These are phyloP conservation scores for Violaceomyces palustris DNA, from an alignment of 1,284 basidiomycete genomes.

Conservation along the genomic window DNA sequence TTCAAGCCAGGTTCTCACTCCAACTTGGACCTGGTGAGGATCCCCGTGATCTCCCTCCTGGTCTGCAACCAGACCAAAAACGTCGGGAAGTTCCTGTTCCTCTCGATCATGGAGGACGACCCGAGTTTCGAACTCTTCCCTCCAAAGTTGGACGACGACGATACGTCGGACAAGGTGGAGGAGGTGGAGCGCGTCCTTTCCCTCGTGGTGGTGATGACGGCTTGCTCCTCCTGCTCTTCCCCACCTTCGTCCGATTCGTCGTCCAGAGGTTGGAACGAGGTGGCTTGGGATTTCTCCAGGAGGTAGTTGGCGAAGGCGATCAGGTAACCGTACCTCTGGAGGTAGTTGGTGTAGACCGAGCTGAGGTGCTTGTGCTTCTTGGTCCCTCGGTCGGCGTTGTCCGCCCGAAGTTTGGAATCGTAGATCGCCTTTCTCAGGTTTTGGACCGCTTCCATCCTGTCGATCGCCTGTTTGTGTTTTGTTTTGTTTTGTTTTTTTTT, in stretches of 20 bases:
- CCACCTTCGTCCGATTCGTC: neutral
- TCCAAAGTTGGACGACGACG: neutral
- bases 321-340: constrained; percentile 66
- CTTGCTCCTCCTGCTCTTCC: neutral
- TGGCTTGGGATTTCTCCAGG: constrained; percentile 63
- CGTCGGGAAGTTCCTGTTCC: constrained; percentile 31
- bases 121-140: neutral
- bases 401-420: constrained; percentile 45
- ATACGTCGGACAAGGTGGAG: constrained; percentile 6
- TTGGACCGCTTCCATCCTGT: constrained; percentile 50
- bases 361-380: constrained; percentile 35
- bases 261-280: constrained; percentile 13
- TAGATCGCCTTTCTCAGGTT: constrained; percentile 51
- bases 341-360: constrained; percentile 45
- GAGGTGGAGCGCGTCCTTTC: constrained; percentile 11
- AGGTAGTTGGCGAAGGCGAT: constrained; percentile 95
- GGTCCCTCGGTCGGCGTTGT: constrained; percentile 39
- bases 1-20: no score
- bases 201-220: constrained; percentile 14
- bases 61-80: constrained; percentile 47
- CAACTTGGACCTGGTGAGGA: constrained; percentile 25
- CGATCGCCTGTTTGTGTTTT: constrained; percentile 44
- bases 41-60: constrained; percentile 42
- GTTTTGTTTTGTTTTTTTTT: no score
- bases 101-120: constrained; percentile 4